A percentile compares a stretch with the other conserved stretches of the same genome.
phyloP scores from a whole-genome alignment of 1,139 yeast species.

The Debaryomyces psychrophilus region DNA sequence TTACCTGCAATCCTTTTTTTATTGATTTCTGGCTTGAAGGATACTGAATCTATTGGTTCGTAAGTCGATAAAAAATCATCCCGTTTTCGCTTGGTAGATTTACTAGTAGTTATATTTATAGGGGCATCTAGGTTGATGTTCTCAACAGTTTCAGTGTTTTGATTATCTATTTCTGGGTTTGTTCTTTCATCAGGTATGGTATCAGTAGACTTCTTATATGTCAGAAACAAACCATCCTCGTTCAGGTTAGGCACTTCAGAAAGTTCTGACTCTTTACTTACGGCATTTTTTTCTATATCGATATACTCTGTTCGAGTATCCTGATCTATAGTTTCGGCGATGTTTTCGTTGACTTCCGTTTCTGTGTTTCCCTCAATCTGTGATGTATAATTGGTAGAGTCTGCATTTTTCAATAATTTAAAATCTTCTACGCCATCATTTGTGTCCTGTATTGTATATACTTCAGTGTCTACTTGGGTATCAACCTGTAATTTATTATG shows the following conservation, averaged over 20 bases:
- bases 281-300: background rate
- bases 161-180: background rate
- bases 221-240: background rate
- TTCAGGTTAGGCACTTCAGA: background rate
- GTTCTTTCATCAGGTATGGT: background rate
- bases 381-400: no score
- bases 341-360: background rate
- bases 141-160: background rate
- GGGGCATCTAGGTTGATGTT: background rate
- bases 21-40: slow-evolving; percentile 20
- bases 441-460: background rate
- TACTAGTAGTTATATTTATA: background rate
- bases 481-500: background rate
- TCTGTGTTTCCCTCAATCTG: background rate
- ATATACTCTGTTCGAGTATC: no score
- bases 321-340: background rate
- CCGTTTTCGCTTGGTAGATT: slow-evolving; percentile 4
- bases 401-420: background rate
- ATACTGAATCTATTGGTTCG: slow-evolving; percentile 19
- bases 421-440: background rate
- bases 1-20: slow-evolving; percentile 31
- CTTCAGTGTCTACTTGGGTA: background rate
- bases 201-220: background rate
- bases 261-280: background rate
- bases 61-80: background rate